These are phyloP conservation scores for Fragilariopsis cylindrus DNA, from an alignment of 108 stramenopile genomes.

Conservation along the genomic window DNA sequence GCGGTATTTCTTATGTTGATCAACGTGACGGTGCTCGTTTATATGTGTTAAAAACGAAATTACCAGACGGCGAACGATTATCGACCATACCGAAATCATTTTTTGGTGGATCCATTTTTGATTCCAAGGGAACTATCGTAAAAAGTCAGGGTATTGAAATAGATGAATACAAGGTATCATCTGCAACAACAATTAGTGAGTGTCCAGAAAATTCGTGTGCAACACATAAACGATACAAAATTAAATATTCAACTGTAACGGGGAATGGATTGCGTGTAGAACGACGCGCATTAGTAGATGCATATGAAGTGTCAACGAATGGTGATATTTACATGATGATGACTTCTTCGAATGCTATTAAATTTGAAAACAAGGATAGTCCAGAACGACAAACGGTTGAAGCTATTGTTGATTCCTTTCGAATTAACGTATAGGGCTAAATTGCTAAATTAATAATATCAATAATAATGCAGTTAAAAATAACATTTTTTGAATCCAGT, in stretches of 20 bases:
- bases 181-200: slow-evolving; percentile 47
- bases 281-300: slow-evolving; percentile 68
- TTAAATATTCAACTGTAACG: slow-evolving; percentile 75
- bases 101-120: slow-evolving; percentile 60
- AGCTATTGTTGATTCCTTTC: slow-evolving; percentile 67
- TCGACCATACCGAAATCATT: slow-evolving; percentile 49
- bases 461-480: no score
- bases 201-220: slow-evolving; percentile 22
- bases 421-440: slow-evolving; percentile 24
- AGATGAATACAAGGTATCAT: slow-evolving; percentile 57
- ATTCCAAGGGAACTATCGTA: slow-evolving; percentile 57
- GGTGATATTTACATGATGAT: slow-evolving; percentile 71
- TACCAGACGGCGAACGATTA: slow-evolving; percentile 51
- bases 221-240: slow-evolving; percentile 47
- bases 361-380: slow-evolving; percentile 65
- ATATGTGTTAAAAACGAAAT: slow-evolving; percentile 57
- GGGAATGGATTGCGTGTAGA: slow-evolving; percentile 71
- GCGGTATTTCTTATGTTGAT: slow-evolving; percentile 79
- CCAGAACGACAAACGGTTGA: slow-evolving; percentile 80
- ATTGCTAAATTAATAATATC: no score
- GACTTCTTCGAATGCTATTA: slow-evolving; percentile 66
- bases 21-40: slow-evolving; percentile 81
- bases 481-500: no score
- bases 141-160: slow-evolving; percentile 54
- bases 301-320: slow-evolving; percentile 49